Percentiles rank a stretch among this genome's conserved stretches.
Conservation (phyloP, 495 filamentous ascomycete genomes). For the Hypoxylon cercidicola region DNA sequence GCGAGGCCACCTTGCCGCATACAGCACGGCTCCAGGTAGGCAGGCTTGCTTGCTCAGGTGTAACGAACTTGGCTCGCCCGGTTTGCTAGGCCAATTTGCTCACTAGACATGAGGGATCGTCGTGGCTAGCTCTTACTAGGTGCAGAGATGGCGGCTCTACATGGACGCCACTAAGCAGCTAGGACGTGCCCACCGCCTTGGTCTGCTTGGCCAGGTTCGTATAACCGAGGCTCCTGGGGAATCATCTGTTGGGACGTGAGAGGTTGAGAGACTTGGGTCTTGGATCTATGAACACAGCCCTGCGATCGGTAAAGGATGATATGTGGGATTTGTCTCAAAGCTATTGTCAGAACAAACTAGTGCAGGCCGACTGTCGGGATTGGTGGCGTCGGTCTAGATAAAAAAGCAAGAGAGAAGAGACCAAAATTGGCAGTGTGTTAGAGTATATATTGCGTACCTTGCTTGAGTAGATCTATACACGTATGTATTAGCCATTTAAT, state of each 20-base stretch:
- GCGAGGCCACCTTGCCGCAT: not conserved
- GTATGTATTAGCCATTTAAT: not conserved
- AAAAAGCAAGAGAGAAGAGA: not conserved
- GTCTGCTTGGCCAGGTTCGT: not conserved
- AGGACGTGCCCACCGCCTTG: constrained; percentile 11
- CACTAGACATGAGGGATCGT: constrained; percentile 3
- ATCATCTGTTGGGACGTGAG: constrained; percentile 5
- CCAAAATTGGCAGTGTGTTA: too few relatives aligned
- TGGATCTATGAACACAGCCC: not conserved
- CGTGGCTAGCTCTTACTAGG: constrained; percentile 21
- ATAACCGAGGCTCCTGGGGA: constrained; percentile 9
- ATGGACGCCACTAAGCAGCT: constrained; percentile 14
- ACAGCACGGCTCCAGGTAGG: not conserved
- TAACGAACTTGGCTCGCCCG: not conserved
- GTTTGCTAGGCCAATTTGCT: constrained; percentile 1
- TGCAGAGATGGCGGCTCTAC: constrained; percentile 24
- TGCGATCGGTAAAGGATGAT: not conserved
- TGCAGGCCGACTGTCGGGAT: not conserved
- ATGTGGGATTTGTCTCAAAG: not conserved
- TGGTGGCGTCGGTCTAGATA: constrained; percentile 7
- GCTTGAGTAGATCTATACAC: not conserved
- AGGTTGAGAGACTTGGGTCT: not conserved
- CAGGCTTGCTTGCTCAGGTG: not conserved
- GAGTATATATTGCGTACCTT: too few relatives aligned
- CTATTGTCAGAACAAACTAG: not conserved